Base-by-base conservation (phyloP, 1,139 yeast genomes). In the Candida neerlandica region DNA sequence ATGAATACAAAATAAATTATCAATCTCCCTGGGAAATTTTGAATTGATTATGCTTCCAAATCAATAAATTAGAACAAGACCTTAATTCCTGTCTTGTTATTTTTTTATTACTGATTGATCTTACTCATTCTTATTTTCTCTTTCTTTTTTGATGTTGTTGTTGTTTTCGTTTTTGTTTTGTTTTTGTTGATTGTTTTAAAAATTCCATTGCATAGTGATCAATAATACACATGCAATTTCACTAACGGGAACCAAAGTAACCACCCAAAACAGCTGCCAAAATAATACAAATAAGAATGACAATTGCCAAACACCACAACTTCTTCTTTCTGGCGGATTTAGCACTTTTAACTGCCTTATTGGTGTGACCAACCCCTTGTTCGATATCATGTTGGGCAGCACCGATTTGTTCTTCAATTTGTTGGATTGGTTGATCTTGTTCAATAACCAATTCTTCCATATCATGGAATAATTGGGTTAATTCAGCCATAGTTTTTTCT, bases 361-460 rank as follows among this genome's bases (percentile, higher is more conserved):
- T 83, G 49, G 96, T 91, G 70, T 95, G 96, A 15, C 96, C 96
- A 41, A 91, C 90, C 69, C 98, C 99, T 66, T 86, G 85, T 73
- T 92, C 97, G 60, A 94, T 84, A 67, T 94, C 96, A 54, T 82
- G 85, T 70, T 91, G 97, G 34, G 97, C 98, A 49, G 78, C 79
- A 49, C 77, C 84, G 50, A 92, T 89, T 62, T 89, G 88, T 58
- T 88, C 84, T 66, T 89, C 92, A 60, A 91, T 85, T 64, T 84
- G 88, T 62, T 86, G 89, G 58, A 94, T 86, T 53, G 88, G 86
- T 60, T 85, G 92, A 68, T 91, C 97, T 75, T 94, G 99, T 71
- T 92, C 97, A 61, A 94, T 91, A 47, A 94, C 97, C 71, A 94
- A 78, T 64, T 90, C 91, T 73, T 94, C 97, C 96, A 94, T 90